phyloP scores from a whole-genome alignment of 148 eudicot species.

The Tetragonia tetragonoides region DNA sequence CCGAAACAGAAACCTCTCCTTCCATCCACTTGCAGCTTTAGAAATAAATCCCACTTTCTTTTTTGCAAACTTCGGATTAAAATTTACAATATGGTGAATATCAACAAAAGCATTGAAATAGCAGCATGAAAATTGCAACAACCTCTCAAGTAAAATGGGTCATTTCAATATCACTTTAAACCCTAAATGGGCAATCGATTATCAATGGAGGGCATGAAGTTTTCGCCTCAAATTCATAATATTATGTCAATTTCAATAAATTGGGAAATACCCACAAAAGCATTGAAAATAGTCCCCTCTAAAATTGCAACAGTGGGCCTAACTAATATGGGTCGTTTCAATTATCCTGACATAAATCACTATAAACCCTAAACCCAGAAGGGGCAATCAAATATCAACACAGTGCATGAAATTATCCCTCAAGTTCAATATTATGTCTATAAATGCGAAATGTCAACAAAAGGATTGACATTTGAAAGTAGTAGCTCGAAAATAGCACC shows the following conservation, averaged over 20 bases:
- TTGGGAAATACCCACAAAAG: no score
- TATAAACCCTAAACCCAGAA: background rate
- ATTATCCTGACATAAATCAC: background rate
- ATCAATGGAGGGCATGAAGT: background rate
- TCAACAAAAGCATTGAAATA: background rate
- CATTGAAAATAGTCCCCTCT: no score
- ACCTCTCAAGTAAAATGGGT: background rate
- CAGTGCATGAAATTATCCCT: background rate
- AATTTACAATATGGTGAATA: background rate
- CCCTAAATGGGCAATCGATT: background rate
- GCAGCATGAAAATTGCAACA: background rate
- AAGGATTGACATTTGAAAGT: no score
- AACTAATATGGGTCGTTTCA: background rate
- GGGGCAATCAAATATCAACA: background rate
- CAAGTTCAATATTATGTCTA: no score
- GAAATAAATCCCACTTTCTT: background rate
- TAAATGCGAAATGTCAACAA: no score
- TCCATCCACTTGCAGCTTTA: conserved; percentile 18
- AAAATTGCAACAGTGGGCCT: no score
- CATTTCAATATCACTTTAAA: background rate
- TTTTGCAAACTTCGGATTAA: background rate
- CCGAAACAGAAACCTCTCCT: conserved; percentile 28
- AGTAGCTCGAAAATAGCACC: no score
- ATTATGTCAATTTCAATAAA: no score
- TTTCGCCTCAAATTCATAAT: background rate